phyloP scores from a whole-genome alignment of 2,329 filamentous ascomycete genomes.

The Ophiocordyceps camponoti-leonardi region DNA sequence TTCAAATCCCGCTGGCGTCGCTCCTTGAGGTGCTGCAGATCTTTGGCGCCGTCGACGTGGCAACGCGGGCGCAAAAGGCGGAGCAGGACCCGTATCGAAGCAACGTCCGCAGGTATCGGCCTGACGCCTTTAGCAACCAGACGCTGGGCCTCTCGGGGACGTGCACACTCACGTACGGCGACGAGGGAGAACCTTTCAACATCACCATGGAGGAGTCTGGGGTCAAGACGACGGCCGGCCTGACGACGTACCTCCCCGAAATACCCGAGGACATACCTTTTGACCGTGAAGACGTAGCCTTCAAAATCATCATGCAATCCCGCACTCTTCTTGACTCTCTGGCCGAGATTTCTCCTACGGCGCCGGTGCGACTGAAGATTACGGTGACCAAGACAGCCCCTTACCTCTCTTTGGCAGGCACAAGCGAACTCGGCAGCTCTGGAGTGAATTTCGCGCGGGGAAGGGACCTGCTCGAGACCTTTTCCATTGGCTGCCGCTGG shows the following conservation, averaged over 20 bases:
- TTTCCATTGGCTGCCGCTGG: conserved; percentile 43
- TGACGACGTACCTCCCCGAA: conserved; percentile 75
- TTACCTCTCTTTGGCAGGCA: conserved; percentile 56
- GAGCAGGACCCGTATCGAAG: conserved; percentile 44
- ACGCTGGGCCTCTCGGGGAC: conserved; percentile 70
- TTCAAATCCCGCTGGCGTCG: conserved; percentile 74
- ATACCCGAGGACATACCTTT: conserved; percentile 71
- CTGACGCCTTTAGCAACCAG: conserved; percentile 69
- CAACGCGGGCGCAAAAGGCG: conserved; percentile 36
- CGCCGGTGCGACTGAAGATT: conserved; percentile 56
- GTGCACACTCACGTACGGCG: conserved; percentile 65
- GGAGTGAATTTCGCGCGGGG: conserved; percentile 50
- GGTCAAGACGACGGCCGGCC: conserved; percentile 74
- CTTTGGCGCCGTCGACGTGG: conserved; percentile 66
- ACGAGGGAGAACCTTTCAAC: conserved; percentile 61
- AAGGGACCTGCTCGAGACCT: conserved; percentile 56
- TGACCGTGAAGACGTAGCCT: conserved; percentile 57
- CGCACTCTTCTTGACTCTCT: conserved; percentile 56
- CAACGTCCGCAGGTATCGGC: conserved; percentile 42
- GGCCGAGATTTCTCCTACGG: conserved; percentile 50
- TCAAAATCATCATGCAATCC: conserved; percentile 91
- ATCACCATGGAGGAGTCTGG: conserved; percentile 75
- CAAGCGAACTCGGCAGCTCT: conserved; percentile 39
- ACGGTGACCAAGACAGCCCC: conserved; percentile 46
- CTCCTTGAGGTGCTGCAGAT: conserved; percentile 91